Evolutionary conservation across 2,329 filamentous ascomycete species (phyloP).

Genomic region (Myriosclerotinia duriaeana): DNA sequence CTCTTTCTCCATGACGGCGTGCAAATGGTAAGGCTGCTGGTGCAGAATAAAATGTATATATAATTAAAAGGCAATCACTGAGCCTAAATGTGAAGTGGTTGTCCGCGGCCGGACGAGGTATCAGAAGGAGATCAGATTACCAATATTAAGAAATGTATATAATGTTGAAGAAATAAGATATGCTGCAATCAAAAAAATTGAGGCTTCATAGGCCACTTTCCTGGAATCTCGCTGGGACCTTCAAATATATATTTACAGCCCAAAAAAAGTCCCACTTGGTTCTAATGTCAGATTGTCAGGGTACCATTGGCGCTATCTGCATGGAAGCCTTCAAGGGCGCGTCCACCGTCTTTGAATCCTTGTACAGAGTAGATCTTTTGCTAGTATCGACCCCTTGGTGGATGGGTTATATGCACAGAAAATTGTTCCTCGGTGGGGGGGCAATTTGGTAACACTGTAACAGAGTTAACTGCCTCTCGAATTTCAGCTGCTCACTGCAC

Average conservation of each 20-base stretch:
- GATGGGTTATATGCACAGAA: not conserved
- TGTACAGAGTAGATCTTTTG: not conserved
- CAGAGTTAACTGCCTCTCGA: no score
- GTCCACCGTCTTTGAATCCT: constrained; percentile 3
- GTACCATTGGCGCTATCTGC: constrained; percentile 4
- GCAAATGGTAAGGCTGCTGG: not conserved
- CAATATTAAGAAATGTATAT: constrained; percentile 15
- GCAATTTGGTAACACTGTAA: no score
- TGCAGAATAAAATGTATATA: not conserved
- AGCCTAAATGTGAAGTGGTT: not conserved
- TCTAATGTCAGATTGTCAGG: constrained; percentile 10
- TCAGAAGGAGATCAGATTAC: not conserved
- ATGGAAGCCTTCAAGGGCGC: constrained; percentile 6
- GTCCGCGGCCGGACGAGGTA: constrained; percentile 12
- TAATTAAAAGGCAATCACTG: constrained; percentile 1
- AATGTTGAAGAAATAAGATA: not conserved
- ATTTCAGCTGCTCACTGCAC: not conserved
- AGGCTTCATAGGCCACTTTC: not conserved
- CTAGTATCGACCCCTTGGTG: constrained; percentile 4
- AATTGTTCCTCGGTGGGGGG: not conserved
- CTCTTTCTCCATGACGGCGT: constrained; percentile 20
- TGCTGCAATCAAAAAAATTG: not conserved
- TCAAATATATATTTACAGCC: constrained; percentile 8
- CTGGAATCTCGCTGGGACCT: not conserved
- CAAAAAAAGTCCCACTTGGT: constrained; percentile 2